Conservation (phyloP, 305 asterid species). For the Fraxinus latifolia region DNA sequence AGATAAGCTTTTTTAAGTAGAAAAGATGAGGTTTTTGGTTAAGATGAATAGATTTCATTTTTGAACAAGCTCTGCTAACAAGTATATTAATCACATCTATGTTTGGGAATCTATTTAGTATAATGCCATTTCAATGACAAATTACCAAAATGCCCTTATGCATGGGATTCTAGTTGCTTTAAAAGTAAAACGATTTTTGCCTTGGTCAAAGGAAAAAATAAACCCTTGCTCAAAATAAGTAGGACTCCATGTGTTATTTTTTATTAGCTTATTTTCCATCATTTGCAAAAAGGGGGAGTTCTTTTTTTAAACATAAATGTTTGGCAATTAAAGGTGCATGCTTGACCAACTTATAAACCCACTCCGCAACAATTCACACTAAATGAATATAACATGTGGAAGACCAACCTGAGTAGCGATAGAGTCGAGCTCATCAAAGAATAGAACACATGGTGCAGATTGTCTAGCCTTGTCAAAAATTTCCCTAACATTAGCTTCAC, state of each 20-base stretch:
- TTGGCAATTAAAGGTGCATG: not conserved
- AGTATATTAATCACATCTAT: not conserved
- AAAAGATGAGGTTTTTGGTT: not conserved
- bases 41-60: not conserved
- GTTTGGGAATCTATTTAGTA: not conserved
- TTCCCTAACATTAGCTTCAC: slow-evolving; percentile 9
- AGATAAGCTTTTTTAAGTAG: not conserved
- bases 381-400: not conserved
- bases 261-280: not conserved
- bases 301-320: not conserved
- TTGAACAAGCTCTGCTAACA: not conserved
- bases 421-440: slow-evolving; percentile 19
- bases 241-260: not conserved
- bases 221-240: not conserved
- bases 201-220: not conserved
- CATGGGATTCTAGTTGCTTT: not conserved
- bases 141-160: not conserved
- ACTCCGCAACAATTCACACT: not conserved
- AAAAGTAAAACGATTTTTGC: not conserved
- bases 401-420: not conserved
- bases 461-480: slow-evolving; percentile 22
- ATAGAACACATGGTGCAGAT: slow-evolving; percentile 20
- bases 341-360: not conserved
- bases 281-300: not conserved
- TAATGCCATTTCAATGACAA: not conserved